Evolutionary conservation across 495 filamentous ascomycete species (phyloP), one percentile per base, ranked within the genome.

Genomic region (Penicillium bialowiezense): DNA sequence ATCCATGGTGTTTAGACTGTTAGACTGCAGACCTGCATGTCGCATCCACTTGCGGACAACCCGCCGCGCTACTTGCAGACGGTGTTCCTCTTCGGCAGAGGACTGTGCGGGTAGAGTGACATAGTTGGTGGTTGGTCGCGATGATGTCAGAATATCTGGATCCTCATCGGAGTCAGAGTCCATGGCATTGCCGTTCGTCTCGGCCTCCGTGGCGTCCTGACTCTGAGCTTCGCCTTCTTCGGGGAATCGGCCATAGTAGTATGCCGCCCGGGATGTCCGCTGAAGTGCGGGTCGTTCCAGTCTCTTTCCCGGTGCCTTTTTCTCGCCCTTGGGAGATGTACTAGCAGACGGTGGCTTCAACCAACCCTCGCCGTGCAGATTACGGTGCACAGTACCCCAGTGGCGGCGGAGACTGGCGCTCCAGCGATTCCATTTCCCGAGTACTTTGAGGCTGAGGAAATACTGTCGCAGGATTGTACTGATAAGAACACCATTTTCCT

Each of bases 381-480:
- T 71, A 5, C 74, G 65, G 9, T 84, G 82, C 2, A 92, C 78
- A 5, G 63, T 51, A 20, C 62, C 64, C 82, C 88, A 93, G 58
- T 87, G 81, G 2, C 76, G 67, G 0, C 72, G 69, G 52, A 90
- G 60, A 54, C 68, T 71, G 5, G 66, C 61, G 33, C 80, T 77
- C 84, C 86, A 86, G 14, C 76, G 67, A 38, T 75, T 75, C 91
- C 91, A 95, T 55, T 77, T 76, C 3, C 87, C 84, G 43, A 95
- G 64, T 0, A 91, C 83, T 48, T 89, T 90, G 14, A 95, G 70
- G 9, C 82, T 85, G 74, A 92, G 80, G 62, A 96, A 95, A 58
- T 95, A 95, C 64, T 95, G 91, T 3, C 91, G 81, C 18, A 96
- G 72, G 50, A 96, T 84, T 50, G 83, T 89, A 52, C 84, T 87